Evolutionary conservation across 768 basidiomycete species (phyloP).

Genomic region (Leccinum barrowsii): DNA sequence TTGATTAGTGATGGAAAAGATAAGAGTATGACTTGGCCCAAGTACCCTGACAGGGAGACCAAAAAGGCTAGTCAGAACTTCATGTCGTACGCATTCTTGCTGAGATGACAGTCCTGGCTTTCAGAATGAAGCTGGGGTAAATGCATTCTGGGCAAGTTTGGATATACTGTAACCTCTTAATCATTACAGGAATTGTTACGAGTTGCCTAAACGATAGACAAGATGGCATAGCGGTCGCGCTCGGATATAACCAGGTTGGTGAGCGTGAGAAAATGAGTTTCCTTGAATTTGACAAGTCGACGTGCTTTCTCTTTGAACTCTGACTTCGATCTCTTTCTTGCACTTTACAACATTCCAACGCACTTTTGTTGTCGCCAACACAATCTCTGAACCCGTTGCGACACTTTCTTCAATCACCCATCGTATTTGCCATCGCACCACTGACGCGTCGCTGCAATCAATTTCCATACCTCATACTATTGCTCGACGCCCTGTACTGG

Average conservation of each 20-base stretch:
- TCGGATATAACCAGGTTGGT: not conserved
- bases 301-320: slow-evolving; percentile 25
- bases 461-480: slow-evolving; percentile 13
- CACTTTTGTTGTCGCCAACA: slow-evolving; percentile 12
- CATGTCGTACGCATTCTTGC: too few relatives aligned
- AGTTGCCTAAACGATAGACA: too few relatives aligned
- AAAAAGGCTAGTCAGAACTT: too few relatives aligned
- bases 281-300: slow-evolving; percentile 28
- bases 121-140: too few relatives aligned
- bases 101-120: too few relatives aligned
- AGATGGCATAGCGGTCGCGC: too few relatives aligned
- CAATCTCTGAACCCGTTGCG: slow-evolving; percentile 10
- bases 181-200: too few relatives aligned
- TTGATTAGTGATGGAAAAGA: too few relatives aligned
- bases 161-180: too few relatives aligned
- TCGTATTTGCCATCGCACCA: slow-evolving; percentile 15
- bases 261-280: slow-evolving; percentile 14
- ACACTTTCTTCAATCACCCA: slow-evolving; percentile 11
- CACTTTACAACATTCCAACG: slow-evolving; percentile 11
- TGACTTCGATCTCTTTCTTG: slow-evolving; percentile 28
- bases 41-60: too few relatives aligned
- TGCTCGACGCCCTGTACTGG: slow-evolving; percentile 13
- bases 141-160: too few relatives aligned
- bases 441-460: slow-evolving; percentile 23
- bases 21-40: too few relatives aligned